A percentile compares a stretch with the other conserved stretches of the same genome.
Evolutionary conservation across 2,329 filamentous ascomycete genomes (phyloP).

Genomic region (Botrytis paeoniae): DNA sequence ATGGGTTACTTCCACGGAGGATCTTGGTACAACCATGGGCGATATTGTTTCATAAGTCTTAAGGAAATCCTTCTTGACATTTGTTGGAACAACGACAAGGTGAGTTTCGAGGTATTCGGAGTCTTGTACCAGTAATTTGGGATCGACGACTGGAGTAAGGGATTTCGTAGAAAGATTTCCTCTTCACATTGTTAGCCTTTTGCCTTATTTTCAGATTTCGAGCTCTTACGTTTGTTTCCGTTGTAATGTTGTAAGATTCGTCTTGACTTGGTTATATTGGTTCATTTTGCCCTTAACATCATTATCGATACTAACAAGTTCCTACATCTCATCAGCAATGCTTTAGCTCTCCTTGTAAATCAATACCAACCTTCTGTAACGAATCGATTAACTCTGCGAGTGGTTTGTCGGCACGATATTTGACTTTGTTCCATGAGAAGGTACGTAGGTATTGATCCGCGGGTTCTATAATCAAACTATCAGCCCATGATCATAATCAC

Average conservation of each 20-base stretch:
- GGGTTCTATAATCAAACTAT: slow-evolving; percentile 61
- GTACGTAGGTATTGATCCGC: slow-evolving; percentile 86
- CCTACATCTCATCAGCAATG: slow-evolving; percentile 48
- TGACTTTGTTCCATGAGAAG: slow-evolving; percentile 97
- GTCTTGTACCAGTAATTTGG: slow-evolving; percentile 74
- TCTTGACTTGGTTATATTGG: slow-evolving; percentile 91
- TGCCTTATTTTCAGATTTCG: neutral
- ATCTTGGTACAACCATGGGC: slow-evolving; percentile 91
- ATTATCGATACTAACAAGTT: slow-evolving; percentile 87
- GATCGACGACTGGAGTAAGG: slow-evolving; percentile 82
- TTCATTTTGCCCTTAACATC: slow-evolving; percentile 93
- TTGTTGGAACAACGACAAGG: slow-evolving; percentile 81
- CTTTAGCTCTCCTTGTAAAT: neutral
- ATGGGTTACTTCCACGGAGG: slow-evolving; percentile 71
- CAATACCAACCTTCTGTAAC: slow-evolving; percentile 69
- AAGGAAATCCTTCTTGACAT: slow-evolving; percentile 81
- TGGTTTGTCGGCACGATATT: slow-evolving; percentile 90
- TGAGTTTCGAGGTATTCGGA: slow-evolving; percentile 98
- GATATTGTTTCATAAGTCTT: slow-evolving; percentile 83
- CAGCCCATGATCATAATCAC: slow-evolving; percentile 10
- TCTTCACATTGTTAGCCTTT: slow-evolving; percentile 44
- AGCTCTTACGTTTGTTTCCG: slow-evolving; percentile 76
- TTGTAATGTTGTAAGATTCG: slow-evolving; percentile 75
- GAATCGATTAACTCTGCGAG: slow-evolving; percentile 82
- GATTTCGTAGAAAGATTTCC: slow-evolving; percentile 95